Conservation (phyloP, 768 basidiomycete genomes). For the Suillus plorans region DNA sequence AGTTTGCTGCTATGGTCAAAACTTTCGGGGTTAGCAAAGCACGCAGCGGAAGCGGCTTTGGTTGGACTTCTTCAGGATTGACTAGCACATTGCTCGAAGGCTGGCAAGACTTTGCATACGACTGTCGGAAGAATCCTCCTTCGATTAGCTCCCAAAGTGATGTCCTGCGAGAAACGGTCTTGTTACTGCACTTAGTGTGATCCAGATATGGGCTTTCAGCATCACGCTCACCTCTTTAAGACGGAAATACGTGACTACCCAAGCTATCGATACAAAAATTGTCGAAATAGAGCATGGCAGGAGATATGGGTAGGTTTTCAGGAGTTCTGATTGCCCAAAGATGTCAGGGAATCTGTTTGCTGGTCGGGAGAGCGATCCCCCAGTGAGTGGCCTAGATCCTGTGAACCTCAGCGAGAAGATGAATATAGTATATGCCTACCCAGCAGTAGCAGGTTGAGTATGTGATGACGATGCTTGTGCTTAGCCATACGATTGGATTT, state of each 20-base stretch:
- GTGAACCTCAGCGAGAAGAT: too few species aligned
- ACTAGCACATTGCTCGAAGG: neutral
- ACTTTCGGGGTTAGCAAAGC: conserved; percentile 54
- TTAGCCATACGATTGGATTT: too few species aligned
- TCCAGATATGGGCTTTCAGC: neutral
- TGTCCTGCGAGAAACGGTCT: neutral
- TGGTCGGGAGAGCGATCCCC: too few species aligned
- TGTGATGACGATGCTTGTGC: too few species aligned
- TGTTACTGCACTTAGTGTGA: neutral
- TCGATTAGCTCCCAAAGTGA: neutral
- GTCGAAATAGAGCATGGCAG: too few species aligned
- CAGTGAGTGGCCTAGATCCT: too few species aligned
- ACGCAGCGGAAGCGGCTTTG: conserved; percentile 42
- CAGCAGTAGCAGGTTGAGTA: too few species aligned
- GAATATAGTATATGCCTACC: too few species aligned
- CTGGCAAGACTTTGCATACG: neutral
- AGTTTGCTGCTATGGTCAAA: conserved; percentile 56
- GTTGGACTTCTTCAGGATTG: neutral
- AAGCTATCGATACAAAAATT: conserved; percentile 45
- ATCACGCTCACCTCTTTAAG: conserved; percentile 53
- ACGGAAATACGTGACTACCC: conserved; percentile 47
- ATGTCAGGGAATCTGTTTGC: too few species aligned
- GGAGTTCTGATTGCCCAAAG: too few species aligned
- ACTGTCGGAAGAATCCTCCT: neutral
- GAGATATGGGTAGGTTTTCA: too few species aligned